Evolutionary conservation across 192 early-diverging fungal genomes (phyloP), one percentile per base, ranked within the genome.

Genomic region (Funneliformis geosporum): DNA sequence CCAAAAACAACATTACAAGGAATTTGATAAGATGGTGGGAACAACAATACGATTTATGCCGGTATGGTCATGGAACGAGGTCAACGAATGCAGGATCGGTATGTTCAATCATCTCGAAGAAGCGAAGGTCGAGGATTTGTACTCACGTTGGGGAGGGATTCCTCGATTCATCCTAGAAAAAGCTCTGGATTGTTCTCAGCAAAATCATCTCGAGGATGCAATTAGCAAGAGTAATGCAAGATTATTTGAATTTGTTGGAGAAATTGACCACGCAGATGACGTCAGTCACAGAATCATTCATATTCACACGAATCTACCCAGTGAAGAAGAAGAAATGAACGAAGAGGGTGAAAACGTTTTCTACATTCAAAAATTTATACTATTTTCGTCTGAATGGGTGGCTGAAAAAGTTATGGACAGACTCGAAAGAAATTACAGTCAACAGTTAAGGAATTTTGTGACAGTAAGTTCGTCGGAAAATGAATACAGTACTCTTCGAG

Each of bases 391-490:
- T 14, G n/a, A 23, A 43, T 23, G 23, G 4, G 18, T 71, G 12
- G 40, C 25, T 12, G 43, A 72, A 21, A 72, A 43, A 14, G 8
- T 23, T 72, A 18, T 25, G 44, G 5, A 11, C 7, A 23, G 44
- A 18, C 16, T 55, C 14, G 47, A 55, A 55, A 55, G 14, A 0
- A 18, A 21, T 55, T 18, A 55, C 3, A 55, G 18, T 12, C 0
- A 55, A 5, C 0, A 55, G 16, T 55, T 55, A 16, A 14, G 14
- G 6, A 0, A 50, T 2, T 18, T 16, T 50, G 0, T 50, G 2
- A 50, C 2, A 0, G 4, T 0, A 0, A 11, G 42, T 4, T 4
- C 11, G 18, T 50, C 12, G 2, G 1, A 0, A 0, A n/a, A n/a
- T n/a, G 47, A 55, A 55, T 55, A 18, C 18, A 0, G 0, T 2